Percentiles rank a stretch among this genome's conserved stretches.
Evolutionary conservation across 1,284 basidiomycete species (phyloP).

Genomic region (Marasmius fiardii): DNA sequence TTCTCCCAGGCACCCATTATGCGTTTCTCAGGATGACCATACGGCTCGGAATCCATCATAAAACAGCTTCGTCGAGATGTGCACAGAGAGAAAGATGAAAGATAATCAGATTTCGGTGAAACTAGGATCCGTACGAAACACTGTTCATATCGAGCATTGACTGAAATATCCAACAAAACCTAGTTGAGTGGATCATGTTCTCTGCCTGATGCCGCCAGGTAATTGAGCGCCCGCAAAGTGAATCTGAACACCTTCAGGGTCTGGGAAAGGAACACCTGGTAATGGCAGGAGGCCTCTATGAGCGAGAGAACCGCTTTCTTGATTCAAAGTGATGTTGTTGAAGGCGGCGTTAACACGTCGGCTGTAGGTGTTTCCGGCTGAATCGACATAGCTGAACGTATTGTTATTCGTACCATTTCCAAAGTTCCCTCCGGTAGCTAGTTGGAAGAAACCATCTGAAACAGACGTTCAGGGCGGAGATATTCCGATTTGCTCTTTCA

Average conservation of each 20-base stretch:
- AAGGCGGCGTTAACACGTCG: constrained; percentile 57
- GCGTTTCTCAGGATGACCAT: background rate
- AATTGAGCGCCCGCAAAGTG: background rate
- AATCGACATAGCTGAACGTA: constrained; percentile 59
- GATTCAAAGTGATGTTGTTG: constrained; percentile 60
- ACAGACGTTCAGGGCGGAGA: background rate
- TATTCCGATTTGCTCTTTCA: background rate
- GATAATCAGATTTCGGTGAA: no score
- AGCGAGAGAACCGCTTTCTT: constrained; percentile 56
- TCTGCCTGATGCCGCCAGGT: background rate
- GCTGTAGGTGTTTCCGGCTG: constrained; percentile 57
- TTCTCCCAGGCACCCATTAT: background rate
- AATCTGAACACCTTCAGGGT: background rate
- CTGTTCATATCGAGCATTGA: no score
- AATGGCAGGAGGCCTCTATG: background rate
- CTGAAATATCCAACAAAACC: no score
- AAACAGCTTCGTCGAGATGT: no score
- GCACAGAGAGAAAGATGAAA: no score
- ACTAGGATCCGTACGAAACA: no score
- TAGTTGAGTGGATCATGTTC: no score
- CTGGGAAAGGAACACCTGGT: background rate
- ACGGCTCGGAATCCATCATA: background rate
- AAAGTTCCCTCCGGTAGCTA: constrained; percentile 36
- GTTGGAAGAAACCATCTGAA: constrained; percentile 27
- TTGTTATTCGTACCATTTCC: constrained; percentile 55